Conservation (phyloP, 2,329 filamentous ascomycete genomes). For the Botrytis fragariae region DNA sequence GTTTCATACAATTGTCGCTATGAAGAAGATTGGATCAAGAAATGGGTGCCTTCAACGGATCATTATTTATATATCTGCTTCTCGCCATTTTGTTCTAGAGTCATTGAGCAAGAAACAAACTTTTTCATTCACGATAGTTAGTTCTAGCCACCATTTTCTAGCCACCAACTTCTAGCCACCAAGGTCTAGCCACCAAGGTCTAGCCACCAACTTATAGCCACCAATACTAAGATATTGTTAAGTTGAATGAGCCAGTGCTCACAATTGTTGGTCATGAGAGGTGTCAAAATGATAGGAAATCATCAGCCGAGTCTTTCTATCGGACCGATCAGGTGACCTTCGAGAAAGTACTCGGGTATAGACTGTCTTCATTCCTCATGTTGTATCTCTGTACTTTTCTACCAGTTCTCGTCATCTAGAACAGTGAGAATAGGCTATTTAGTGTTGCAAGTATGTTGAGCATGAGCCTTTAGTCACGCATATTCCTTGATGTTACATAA, state of each 20-base stretch:
- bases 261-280: constrained; percentile 1
- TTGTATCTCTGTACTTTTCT: not conserved
- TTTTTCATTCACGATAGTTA: not conserved
- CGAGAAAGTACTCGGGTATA: not conserved
- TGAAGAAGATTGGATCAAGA: not conserved
- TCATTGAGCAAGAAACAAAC: no score
- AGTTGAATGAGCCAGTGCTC: constrained; percentile 16
- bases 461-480: not conserved
- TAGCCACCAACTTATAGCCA: not conserved
- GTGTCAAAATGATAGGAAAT: constrained; percentile 7
- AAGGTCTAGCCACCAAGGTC: not conserved
- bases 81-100: not conserved
- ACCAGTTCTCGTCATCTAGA: not conserved
- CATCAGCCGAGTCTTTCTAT: constrained; percentile 9
- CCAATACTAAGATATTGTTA: not conserved
- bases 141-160: not conserved
- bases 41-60: not conserved
- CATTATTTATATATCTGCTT: not conserved
- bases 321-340: constrained; percentile 6
- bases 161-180: not conserved
- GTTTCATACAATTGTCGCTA: not conserved
- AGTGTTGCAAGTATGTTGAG: not conserved
- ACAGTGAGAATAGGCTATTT: not conserved
- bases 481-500: not conserved
- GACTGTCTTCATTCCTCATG: no score